These are phyloP conservation scores for Paramecium tetraurelia DNA, from an alignment of 73 alveolate genomes.

Conservation along the genomic window DNA sequence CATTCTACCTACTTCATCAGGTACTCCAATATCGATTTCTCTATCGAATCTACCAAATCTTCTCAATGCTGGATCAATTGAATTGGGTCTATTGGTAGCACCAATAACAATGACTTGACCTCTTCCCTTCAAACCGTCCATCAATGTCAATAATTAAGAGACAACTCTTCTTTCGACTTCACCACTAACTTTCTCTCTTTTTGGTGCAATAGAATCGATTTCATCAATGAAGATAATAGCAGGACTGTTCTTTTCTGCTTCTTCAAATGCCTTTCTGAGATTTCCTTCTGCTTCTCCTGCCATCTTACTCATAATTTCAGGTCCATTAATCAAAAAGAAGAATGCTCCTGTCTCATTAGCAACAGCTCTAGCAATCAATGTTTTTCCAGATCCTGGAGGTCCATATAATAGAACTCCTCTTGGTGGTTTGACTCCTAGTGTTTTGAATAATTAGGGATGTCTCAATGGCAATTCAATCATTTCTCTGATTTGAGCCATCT, in stretches of 20 bases:
- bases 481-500: conserved; percentile 92
- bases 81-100: conserved; percentile 98
- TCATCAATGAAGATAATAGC: conserved; percentile 98
- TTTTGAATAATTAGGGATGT: conserved; percentile 99
- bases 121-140: conserved; percentile 96
- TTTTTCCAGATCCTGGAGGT: conserved; percentile 99
- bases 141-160: conserved; percentile 93
- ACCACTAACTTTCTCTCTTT: conserved; percentile 95
- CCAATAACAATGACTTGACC: conserved; percentile 93
- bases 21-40: conserved; percentile 96
- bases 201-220: conserved; percentile 99
- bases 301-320: conserved; percentile 96
- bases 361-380: conserved; percentile 99
- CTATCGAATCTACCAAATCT: conserved; percentile 98
- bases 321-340: conserved; percentile 97
- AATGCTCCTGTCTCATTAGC: conserved; percentile 99
- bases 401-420: conserved; percentile 98
- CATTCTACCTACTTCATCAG: conserved; percentile 94
- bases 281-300: conserved; percentile 95
- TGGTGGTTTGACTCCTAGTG: conserved; percentile 99
- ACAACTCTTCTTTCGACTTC: conserved; percentile 98
- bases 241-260: conserved; percentile 99
- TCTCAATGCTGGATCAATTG: conserved; percentile 96
- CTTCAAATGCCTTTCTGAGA: conserved; percentile 91
- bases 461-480: conserved; percentile 98